These are phyloP conservation scores for Rusavskia elegans DNA, from an alignment of 495 filamentous ascomycete species.

Conservation along the genomic window DNA sequence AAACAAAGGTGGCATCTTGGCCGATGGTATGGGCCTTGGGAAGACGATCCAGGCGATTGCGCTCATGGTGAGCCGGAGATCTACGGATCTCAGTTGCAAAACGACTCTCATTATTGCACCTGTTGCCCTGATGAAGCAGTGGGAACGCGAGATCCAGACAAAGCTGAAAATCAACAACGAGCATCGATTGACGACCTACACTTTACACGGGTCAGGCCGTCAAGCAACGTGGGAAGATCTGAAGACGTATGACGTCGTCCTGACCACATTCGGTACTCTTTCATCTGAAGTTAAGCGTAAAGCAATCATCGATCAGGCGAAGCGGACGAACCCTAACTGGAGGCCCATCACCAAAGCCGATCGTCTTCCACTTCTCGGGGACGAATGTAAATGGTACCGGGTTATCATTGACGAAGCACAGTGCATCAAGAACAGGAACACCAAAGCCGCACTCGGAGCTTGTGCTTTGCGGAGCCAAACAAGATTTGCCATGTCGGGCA, in stretches of 20 bases:
- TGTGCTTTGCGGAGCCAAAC: constrained; percentile 44
- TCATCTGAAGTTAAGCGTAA: constrained; percentile 48
- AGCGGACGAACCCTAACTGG: constrained; percentile 16
- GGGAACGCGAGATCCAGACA: constrained; percentile 67
- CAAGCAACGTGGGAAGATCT: constrained; percentile 43
- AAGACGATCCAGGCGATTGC: constrained; percentile 87
- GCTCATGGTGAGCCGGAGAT: constrained; percentile 59
- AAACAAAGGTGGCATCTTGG: constrained; percentile 64
- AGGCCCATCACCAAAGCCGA: constrained; percentile 13
- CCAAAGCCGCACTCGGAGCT: constrained; percentile 48
- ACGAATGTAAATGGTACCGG: constrained; percentile 56
- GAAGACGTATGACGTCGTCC: constrained; percentile 59
- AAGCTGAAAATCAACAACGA: constrained; percentile 42
- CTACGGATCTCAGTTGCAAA: constrained; percentile 45
- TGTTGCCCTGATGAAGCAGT: constrained; percentile 75
- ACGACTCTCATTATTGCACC: constrained; percentile 82
- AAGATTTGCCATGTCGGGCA: constrained; percentile 80
- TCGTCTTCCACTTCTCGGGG: constrained; percentile 44
- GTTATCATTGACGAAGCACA: constrained; percentile 91
- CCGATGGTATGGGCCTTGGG: constrained; percentile 90
- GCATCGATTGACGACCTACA: constrained; percentile 45
- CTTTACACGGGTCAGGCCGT: constrained; percentile 47
- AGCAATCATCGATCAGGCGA: constrained; percentile 24
- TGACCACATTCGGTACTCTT: constrained; percentile 82
- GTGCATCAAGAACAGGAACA: constrained; percentile 73